Base-by-base conservation (phyloP, 495 filamentous ascomycete genomes). In the Coniosporium apollinis region DNA sequence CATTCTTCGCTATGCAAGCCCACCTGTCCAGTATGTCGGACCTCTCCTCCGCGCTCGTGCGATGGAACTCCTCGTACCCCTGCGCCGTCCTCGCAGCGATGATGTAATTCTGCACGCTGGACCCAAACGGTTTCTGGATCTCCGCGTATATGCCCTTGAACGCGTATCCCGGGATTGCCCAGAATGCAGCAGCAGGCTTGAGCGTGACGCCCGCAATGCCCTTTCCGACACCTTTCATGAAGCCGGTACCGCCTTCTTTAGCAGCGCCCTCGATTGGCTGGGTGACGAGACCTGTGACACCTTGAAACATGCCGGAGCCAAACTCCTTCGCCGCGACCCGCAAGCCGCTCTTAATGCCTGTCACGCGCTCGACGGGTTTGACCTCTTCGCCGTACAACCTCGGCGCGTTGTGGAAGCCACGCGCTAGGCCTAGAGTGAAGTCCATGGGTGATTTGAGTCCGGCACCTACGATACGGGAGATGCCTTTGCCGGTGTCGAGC, bases 391-490 rank as follows among this genome's bases (percentile, higher is more conserved):
- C 73, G 39, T 87, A 89, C 1, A 91, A 53, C 36, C 70, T 77
- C 0, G 83, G 82, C 1, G 72, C 73, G 47, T 91, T 92, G 51
- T 91, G 79, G 43, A 92, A 91, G 6, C 84, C 84, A 52, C 76
- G 79, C 0, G 84, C 73, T 2, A 92, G 49, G 10, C 72, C 76
- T 26, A 91, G 59, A 9, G 80, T 75, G 38, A 89, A 70, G 42
- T 91, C 82, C 58, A 84, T 76, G 0, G 83, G 83, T 0, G 77
- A 74, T 54, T 76, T 72, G 34, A 86, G 55, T n/a, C 72, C 68
- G 13, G 75, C 72, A 21, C 65, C 66, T 4, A 85, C 67, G 30
- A 89, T 77, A 24, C 77, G 73, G 9, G 61, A 58, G 22, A 79
- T 60, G 10, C 74, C 69, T 43, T 71, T 80, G 17, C 72, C 66